Evolutionary conservation across 306 rosid genomes (phyloP).

Genomic region (Prinsepia uniflora): DNA sequence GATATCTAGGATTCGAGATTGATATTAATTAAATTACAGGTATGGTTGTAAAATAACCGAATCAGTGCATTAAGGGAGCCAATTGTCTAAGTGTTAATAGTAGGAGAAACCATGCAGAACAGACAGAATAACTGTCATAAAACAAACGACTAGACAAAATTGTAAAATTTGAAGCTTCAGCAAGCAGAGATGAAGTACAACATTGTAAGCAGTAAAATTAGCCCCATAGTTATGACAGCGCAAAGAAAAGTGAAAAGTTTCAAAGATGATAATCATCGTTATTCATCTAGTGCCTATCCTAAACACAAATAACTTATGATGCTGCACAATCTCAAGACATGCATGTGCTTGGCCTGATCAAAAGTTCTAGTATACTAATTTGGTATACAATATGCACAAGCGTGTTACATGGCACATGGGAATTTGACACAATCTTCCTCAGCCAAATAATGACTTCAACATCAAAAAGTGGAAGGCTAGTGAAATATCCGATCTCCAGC

Average conservation of each 20-base stretch:
- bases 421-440: neutral
- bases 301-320: neutral
- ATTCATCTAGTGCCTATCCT: neutral
- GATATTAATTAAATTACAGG: conserved; percentile 14
- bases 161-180: neutral
- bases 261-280: neutral
- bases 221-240: neutral
- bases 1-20: conserved; percentile 8
- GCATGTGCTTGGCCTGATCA: neutral
- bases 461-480: neutral
- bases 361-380: neutral
- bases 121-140: neutral
- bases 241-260: neutral
- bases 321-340: neutral
- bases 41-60: conserved; percentile 11
- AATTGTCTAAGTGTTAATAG: conserved; percentile 20
- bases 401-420: neutral
- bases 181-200: neutral
- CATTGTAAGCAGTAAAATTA: neutral
- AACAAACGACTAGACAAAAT: neutral
- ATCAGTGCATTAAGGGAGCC: conserved; percentile 10
- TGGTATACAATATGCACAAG: neutral
- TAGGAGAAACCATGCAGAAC: conserved; percentile 1
- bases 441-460: neutral
- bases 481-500: neutral